A percentile compares a stretch with the other conserved stretches of the same genome.
These are phyloP conservation scores for Rhynchospora tenuis DNA, from an alignment of 176 grass and related monocot species.

Conservation along the genomic window DNA sequence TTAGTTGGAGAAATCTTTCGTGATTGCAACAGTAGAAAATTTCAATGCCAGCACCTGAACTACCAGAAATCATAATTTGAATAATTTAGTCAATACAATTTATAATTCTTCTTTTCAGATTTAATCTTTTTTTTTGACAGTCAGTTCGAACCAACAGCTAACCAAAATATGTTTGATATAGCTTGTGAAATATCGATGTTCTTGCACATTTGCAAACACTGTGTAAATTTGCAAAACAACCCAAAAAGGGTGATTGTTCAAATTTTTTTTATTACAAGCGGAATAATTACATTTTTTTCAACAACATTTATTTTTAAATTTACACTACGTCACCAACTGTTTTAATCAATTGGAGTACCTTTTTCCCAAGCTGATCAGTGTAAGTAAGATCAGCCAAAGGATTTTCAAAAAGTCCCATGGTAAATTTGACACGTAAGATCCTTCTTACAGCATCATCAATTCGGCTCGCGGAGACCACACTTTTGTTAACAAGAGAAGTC, in stretches of 20 bases:
- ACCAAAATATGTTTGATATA: too few relatives aligned
- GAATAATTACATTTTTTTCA: not conserved
- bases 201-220: not conserved
- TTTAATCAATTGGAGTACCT: constrained; percentile 37
- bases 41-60: not conserved
- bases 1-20: not conserved
- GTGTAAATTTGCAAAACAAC: not conserved
- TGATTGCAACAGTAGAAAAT: not conserved
- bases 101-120: not conserved
- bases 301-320: not conserved
- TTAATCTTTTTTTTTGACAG: not conserved
- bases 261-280: not conserved
- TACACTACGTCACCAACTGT: not conserved
- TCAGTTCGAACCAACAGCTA: not conserved
- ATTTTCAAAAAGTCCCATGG: constrained; percentile 91
- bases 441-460: constrained; percentile 88
- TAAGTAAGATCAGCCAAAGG: constrained; percentile 84
- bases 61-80: not conserved
- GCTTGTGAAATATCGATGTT: too few relatives aligned
- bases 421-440: constrained; percentile 96
- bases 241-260: not conserved
- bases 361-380: constrained; percentile 85
- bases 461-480: constrained; percentile 57
- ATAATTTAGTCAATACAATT: not conserved
- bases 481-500: constrained; percentile 77